These are phyloP conservation scores for Colletotrichum chrysophilum DNA, from an alignment of 2,329 filamentous ascomycete species.

Conservation along the genomic window DNA sequence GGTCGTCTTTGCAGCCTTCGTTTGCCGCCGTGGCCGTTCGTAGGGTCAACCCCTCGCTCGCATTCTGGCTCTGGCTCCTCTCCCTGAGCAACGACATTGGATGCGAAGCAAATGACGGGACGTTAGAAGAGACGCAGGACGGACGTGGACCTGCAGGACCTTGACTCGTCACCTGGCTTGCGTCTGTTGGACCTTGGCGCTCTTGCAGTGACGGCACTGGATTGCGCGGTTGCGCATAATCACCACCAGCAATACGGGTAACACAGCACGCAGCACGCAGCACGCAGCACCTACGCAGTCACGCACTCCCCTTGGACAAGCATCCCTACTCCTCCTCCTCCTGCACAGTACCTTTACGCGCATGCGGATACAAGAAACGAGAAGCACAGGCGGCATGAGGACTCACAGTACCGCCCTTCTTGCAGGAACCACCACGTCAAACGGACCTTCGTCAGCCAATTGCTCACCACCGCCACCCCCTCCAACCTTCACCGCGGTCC, in stretches of 20 bases:
- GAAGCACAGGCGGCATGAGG: constrained; percentile 1
- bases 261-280: background rate
- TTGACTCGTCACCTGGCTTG: constrained; percentile 20
- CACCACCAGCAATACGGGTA: background rate
- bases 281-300: background rate
- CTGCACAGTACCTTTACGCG: constrained; percentile 18
- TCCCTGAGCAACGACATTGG: background rate
- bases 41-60: background rate
- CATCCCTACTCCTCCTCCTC: background rate
- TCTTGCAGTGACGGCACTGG: constrained; percentile 4
- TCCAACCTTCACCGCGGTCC: background rate
- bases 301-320: background rate
- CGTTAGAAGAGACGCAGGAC: background rate
- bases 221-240: constrained; percentile 13
- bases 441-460: constrained; percentile 9
- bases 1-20: background rate
- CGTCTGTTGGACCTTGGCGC: constrained; percentile 9
- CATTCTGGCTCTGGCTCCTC: background rate
- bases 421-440: constrained; percentile 10
- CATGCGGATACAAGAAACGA: background rate
- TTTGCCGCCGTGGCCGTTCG: background rate
- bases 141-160: background rate
- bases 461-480: background rate
- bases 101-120: background rate
- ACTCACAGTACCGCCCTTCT: background rate